These are phyloP conservation scores for Aegilops bicornis DNA, from an alignment of 176 grass and related monocot species.

Conservation along the genomic window DNA sequence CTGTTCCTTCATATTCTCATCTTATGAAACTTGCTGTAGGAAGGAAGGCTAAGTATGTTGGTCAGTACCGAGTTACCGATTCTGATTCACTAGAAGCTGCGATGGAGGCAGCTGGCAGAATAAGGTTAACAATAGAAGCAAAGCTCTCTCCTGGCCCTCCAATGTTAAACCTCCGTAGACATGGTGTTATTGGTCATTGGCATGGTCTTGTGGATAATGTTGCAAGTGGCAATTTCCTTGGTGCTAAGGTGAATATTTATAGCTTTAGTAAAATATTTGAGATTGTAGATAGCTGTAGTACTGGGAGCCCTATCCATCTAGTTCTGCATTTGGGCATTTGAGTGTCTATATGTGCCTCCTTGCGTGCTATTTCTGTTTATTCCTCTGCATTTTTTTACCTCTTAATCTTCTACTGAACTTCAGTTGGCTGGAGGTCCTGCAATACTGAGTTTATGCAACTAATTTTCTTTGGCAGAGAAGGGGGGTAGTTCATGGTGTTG, in stretches of 20 bases:
- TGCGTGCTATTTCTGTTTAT: neutral
- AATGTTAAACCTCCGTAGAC: slow-evolving; percentile 82
- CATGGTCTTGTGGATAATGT: slow-evolving; percentile 80
- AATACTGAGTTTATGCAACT: slow-evolving; percentile 11
- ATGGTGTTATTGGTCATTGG: slow-evolving; percentile 73
- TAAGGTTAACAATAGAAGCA: slow-evolving; percentile 73
- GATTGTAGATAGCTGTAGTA: neutral
- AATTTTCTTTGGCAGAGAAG: slow-evolving; percentile 49
- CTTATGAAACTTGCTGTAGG: slow-evolving; percentile 52
- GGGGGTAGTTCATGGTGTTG: slow-evolving; percentile 57
- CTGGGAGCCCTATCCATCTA: neutral
- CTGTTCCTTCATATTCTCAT: neutral
- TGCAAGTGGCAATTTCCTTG: slow-evolving; percentile 94
- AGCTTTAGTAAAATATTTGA: neutral
- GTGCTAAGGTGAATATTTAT: slow-evolving; percentile 74
- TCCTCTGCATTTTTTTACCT: neutral
- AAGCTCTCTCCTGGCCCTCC: slow-evolving; percentile 98
- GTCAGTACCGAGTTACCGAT: slow-evolving; percentile 84
- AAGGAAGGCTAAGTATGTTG: slow-evolving; percentile 63
- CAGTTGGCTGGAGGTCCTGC: neutral
- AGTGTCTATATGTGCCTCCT: neutral
- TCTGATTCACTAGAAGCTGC: slow-evolving; percentile 71
- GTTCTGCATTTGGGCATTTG: neutral
- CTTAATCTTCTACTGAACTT: slow-evolving; percentile 2
- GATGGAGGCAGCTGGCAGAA: slow-evolving; percentile 93